A percentile compares a stretch with the other conserved stretches of the same genome.
Conservation (phyloP, 2,329 filamentous ascomycete species). For the Diplodia intermedia region DNA sequence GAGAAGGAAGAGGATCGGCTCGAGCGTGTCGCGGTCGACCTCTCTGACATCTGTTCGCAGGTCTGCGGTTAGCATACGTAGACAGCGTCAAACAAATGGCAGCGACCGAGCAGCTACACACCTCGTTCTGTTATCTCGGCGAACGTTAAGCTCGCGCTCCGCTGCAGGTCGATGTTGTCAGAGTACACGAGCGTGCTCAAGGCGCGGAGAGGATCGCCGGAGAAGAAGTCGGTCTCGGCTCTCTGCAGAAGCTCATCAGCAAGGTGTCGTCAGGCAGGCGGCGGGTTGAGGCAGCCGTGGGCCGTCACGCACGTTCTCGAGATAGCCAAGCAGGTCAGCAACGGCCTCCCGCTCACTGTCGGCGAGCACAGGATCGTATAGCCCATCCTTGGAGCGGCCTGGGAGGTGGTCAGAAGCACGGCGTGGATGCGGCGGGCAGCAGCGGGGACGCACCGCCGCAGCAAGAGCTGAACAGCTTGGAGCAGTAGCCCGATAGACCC, state of each 20-base stretch:
- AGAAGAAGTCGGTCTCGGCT: conserved; percentile 97
- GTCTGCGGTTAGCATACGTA: conserved; percentile 35
- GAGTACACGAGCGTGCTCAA: conserved; percentile 97
- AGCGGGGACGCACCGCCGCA: conserved; percentile 45
- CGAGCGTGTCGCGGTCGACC: conserved; percentile 92
- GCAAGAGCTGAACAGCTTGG: conserved; percentile 47
- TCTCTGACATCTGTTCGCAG: conserved; percentile 83
- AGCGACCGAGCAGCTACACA: conserved; percentile 51
- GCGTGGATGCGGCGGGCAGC: conserved; percentile 17
- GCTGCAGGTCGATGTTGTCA: conserved; percentile 96
- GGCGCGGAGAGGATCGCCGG: conserved; percentile 90
- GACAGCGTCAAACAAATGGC: conserved; percentile 15
- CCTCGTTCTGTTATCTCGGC: conserved; percentile 98
- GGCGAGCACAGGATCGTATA: conserved; percentile 71
- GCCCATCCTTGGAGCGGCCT: conserved; percentile 56
- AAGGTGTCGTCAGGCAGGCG: background rate
- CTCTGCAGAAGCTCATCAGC: conserved; percentile 64
- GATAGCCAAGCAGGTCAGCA: conserved; percentile 90
- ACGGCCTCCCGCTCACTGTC: conserved; percentile 98
- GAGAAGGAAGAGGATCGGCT: conserved; percentile 93
- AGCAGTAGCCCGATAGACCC: conserved; percentile 47
- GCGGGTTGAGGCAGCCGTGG: conserved; percentile 40
- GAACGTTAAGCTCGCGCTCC: conserved; percentile 97
- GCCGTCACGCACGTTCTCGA: conserved; percentile 81
- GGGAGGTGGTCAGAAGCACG: conserved; percentile 37